phyloP scores from a whole-genome alignment of 1,139 yeast genomes.

The Suhomyces yuchorum region DNA sequence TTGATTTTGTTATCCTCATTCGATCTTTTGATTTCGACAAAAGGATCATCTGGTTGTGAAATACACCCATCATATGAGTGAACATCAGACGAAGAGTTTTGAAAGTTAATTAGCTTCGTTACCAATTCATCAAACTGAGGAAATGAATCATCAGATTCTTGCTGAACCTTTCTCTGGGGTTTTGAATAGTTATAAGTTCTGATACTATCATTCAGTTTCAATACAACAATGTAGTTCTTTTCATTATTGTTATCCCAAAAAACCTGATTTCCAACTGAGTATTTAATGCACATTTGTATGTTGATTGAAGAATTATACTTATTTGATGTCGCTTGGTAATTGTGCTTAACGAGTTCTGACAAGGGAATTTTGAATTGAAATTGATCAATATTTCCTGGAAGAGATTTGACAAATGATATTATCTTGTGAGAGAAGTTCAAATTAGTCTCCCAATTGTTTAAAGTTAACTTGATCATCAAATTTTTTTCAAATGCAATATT shows the following conservation, averaged over 20 bases:
- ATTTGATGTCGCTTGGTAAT: neutral
- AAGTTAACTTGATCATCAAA: conserved; percentile 38
- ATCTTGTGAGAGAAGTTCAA: conserved; percentile 29
- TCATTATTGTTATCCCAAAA: conserved; percentile 29
- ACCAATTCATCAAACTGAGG: conserved; percentile 33
- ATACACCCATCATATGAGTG: conserved; percentile 11
- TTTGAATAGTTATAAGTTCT: conserved; percentile 19
- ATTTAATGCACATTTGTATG: conserved; percentile 25
- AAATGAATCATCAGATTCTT: conserved; percentile 15
- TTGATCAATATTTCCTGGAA: conserved; percentile 35
- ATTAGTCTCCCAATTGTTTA: conserved; percentile 41
- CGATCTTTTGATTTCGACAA: neutral
- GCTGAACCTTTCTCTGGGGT: neutral
- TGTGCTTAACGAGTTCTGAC: conserved; percentile 25
- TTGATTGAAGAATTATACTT: conserved; percentile 13
- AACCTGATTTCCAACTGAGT: conserved; percentile 19
- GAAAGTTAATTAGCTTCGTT: conserved; percentile 19
- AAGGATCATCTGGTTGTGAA: neutral
- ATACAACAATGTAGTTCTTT: conserved; percentile 31
- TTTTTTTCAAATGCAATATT: conserved; percentile 44
- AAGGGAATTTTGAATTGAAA: conserved; percentile 41
- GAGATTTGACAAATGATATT: conserved; percentile 27
- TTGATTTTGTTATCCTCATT: neutral
- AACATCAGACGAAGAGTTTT: conserved; percentile 14
- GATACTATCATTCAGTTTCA: conserved; percentile 23